Conservation (phyloP, 441 rosid species). For the Francoa sonchifolia region DNA sequence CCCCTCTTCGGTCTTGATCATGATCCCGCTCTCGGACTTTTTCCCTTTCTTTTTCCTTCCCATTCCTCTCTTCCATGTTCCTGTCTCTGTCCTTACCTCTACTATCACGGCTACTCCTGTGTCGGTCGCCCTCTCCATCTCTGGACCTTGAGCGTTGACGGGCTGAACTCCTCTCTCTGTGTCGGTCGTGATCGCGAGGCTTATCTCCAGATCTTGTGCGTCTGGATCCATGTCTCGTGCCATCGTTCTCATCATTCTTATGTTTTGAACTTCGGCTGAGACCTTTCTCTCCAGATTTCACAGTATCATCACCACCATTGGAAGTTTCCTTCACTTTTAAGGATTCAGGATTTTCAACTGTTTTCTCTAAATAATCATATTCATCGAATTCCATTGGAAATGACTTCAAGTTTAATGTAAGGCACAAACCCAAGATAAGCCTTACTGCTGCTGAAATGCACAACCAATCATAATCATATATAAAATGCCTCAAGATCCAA, state of each 20-base stretch:
- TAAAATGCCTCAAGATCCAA: too few species aligned
- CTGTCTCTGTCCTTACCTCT: slow-evolving; percentile 31
- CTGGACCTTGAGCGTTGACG: slow-evolving; percentile 48
- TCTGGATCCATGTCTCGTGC: slow-evolving; percentile 34
- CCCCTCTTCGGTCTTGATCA: slow-evolving; percentile 27
- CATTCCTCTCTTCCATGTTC: slow-evolving; percentile 40
- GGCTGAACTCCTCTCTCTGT: slow-evolving; percentile 31
- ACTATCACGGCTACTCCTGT: slow-evolving; percentile 33
- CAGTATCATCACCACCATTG: slow-evolving; percentile 41
- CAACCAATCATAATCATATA: background rate
- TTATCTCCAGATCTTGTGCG: slow-evolving; percentile 41
- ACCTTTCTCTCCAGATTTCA: slow-evolving; percentile 34
- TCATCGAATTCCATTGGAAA: slow-evolving; percentile 82
- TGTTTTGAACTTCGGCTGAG: slow-evolving; percentile 45
- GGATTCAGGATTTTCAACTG: slow-evolving; percentile 62
- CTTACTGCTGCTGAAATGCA: background rate
- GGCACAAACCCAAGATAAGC: background rate
- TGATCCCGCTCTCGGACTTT: slow-evolving; percentile 27
- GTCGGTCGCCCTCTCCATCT: slow-evolving; percentile 45
- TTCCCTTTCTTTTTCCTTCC: slow-evolving; percentile 37
- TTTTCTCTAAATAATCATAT: slow-evolving; percentile 88
- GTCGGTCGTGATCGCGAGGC: slow-evolving; percentile 28
- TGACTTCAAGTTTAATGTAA: background rate
- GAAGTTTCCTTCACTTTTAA: slow-evolving; percentile 35
- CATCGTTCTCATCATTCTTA: slow-evolving; percentile 36